Conservation (phyloP, 495 filamentous ascomycete genomes). For the Aspergillus taichungensis region DNA sequence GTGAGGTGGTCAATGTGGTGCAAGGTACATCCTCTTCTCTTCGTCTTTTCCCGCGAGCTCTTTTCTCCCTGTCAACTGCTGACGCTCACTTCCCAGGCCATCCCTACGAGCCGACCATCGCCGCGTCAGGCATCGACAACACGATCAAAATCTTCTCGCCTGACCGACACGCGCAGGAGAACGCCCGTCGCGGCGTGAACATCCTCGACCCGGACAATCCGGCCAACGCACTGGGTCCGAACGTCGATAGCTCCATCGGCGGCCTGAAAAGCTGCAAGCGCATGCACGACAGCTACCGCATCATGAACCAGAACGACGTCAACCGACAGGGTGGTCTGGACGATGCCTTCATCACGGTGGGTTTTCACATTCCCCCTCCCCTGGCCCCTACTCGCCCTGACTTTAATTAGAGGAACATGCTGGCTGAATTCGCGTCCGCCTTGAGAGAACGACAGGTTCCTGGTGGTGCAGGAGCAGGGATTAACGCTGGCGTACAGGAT, state of each 20-base stretch:
- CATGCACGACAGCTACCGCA: slow-evolving; percentile 53
- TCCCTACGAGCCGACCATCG: slow-evolving; percentile 63
- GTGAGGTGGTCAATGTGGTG: slow-evolving; percentile 66
- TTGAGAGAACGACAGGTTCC: slow-evolving; percentile 30
- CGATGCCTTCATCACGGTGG: slow-evolving; percentile 56
- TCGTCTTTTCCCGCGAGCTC: not conserved
- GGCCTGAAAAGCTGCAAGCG: slow-evolving; percentile 50
- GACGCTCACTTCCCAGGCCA: slow-evolving; percentile 38
- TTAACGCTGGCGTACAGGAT: not conserved
- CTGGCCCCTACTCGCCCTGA: not conserved
- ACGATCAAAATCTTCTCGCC: slow-evolving; percentile 71
- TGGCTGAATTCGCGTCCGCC: slow-evolving; percentile 45
- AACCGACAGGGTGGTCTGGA: slow-evolving; percentile 51
- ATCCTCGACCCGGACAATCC: slow-evolving; percentile 38
- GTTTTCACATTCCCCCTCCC: slow-evolving; percentile 13
- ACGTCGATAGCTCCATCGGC: slow-evolving; percentile 9
- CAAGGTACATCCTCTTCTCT: slow-evolving; percentile 37
- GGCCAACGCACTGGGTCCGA: slow-evolving; percentile 21
- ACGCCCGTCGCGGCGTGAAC: slow-evolving; percentile 48
- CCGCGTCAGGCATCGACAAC: slow-evolving; percentile 63
- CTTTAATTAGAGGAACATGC: slow-evolving; percentile 46
- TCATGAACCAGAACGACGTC: slow-evolving; percentile 57
- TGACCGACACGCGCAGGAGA: slow-evolving; percentile 49
- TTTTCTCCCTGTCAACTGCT: not conserved
- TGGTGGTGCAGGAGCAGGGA: slow-evolving; percentile 7